A percentile compares a stretch with the other conserved stretches of the same genome.
phyloP scores from a whole-genome alignment of 2,329 filamentous ascomycete genomes.

The Xylaria arbuscula region DNA sequence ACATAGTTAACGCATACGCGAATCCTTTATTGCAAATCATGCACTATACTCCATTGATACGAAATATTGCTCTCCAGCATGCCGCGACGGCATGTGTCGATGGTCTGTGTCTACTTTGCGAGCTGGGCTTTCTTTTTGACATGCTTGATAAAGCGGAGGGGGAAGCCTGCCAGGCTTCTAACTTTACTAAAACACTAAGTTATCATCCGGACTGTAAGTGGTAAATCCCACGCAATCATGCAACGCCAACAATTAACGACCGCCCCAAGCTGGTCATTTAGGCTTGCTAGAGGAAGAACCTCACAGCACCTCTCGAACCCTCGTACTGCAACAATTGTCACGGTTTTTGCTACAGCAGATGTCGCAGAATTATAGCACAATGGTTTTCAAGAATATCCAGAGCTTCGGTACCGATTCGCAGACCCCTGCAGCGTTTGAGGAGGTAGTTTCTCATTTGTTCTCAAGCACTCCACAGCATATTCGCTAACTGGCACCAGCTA shows the following conservation, averaged over 20 bases:
- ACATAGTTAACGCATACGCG: constrained; percentile 96
- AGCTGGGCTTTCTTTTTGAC: constrained; percentile 94
- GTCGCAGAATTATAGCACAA: constrained; percentile 77
- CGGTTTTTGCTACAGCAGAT: constrained; percentile 88
- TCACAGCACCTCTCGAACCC: constrained; percentile 73
- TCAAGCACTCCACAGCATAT: not conserved
- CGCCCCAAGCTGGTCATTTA: constrained; percentile 70
- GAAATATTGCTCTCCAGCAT: constrained; percentile 90
- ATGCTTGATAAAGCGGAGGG: constrained; percentile 97
- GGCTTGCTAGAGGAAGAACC: constrained; percentile 87
- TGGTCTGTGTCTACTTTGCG: constrained; percentile 89
- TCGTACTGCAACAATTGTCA: constrained; percentile 86
- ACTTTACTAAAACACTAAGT: constrained; percentile 89
- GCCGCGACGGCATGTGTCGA: constrained; percentile 85
- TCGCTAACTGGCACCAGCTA: constrained; percentile 51
- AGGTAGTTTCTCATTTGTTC: constrained; percentile 57
- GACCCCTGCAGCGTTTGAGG: constrained; percentile 66
- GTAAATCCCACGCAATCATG: not conserved
- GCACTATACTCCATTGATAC: constrained; percentile 87
- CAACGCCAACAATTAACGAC: constrained; percentile 33
- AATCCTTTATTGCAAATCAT: constrained; percentile 92
- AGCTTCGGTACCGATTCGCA: constrained; percentile 46
- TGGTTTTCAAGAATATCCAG: constrained; percentile 65
- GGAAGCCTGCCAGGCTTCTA: constrained; percentile 95
- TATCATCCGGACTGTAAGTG: constrained; percentile 77